Conservation (phyloP, 805 yeast species). For the Metschnikowia kofuensis region DNA sequence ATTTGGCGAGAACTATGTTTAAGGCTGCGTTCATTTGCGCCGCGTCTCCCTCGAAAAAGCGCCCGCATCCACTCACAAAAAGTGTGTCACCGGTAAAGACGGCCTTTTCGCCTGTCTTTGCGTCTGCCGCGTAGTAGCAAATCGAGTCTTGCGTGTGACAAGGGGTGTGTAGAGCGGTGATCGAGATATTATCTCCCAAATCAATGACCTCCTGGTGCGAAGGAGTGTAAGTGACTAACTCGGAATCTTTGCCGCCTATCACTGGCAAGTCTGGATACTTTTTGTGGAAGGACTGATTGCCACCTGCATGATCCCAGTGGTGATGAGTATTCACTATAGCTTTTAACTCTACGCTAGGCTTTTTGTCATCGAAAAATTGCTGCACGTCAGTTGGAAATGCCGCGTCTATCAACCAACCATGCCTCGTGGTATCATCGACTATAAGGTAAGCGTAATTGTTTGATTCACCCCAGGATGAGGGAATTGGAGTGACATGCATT, state of each 20-base stretch:
- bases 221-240: slow-evolving; percentile 70
- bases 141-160: slow-evolving; percentile 97
- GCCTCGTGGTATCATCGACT: slow-evolving; percentile 59
- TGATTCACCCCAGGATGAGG: slow-evolving; percentile 94
- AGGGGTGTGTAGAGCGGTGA: slow-evolving; percentile 89
- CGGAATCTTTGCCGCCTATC: slow-evolving; percentile 83
- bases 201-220: slow-evolving; percentile 56
- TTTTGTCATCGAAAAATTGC: slow-evolving; percentile 42
- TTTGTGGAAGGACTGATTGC: slow-evolving; percentile 53
- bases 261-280: slow-evolving; percentile 52
- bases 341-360: slow-evolving; percentile 47
- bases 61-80: slow-evolving; percentile 92
- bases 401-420: slow-evolving; percentile 88
- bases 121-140: slow-evolving; percentile 75
- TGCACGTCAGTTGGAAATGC: slow-evolving; percentile 73
- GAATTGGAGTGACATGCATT: slow-evolving; percentile 81
- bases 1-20: slow-evolving; percentile 50
- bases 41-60: slow-evolving; percentile 92
- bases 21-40: slow-evolving; percentile 75
- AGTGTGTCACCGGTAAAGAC: slow-evolving; percentile 96
- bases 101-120: slow-evolving; percentile 58
- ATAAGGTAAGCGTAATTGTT: slow-evolving; percentile 86
- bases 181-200: slow-evolving; percentile 61
- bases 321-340: slow-evolving; percentile 95
- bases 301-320: slow-evolving; percentile 93